Evolutionary conservation across 805 yeast genomes (phyloP), one percentile per base, ranked within the genome.

Genomic region (Zygosaccharomyces bisporus): DNA sequence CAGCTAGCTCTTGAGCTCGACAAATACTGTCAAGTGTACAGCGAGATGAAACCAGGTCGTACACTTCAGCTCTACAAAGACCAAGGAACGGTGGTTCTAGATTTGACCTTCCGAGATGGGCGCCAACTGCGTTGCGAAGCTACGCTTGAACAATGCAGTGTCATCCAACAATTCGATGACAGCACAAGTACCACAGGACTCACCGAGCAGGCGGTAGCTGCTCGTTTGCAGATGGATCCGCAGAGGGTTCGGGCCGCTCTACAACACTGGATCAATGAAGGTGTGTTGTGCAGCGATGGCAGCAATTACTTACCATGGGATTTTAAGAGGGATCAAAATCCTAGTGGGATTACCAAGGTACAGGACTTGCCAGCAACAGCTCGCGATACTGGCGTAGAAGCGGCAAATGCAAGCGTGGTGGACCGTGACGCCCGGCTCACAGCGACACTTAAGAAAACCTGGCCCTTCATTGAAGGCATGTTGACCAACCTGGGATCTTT

Each of bases 131-230:
- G 56, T 0, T 71, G 76, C 49, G 68, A 68, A 5, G 95, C 84
- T 0, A 61, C 83, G 1, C 83, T 95, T 0, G 84, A 79, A 31
- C 79, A 80, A 50, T 95, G 93, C 1, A 67, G 83, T 0, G 76
- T 86, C 3, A 74, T 86, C 6, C 59, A 68, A 16, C 61, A 71
- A 8, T 83, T 83, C 52, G 61, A 73, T 33, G 44, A 47, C 14
- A 33, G 32, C 33, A 19, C 32, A 3, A 23, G 60, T 39, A 13
- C 34, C 10, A 17, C 34, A 13, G 34, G 40, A 7, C 34, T 72
- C 3, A 51, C 74, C 0, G 45, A 71, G 3, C 63, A 56, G 6
- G 60, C 67, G 3, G 58, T 79, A 3, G 46, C 56, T 14, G 50
- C 52, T 35, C 48, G 54, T 10, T 61, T 81, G 13, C 64, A 68